These are phyloP conservation scores for Sanghuangporus weigelae DNA, from an alignment of 1,284 basidiomycete genomes.

Conservation along the genomic window DNA sequence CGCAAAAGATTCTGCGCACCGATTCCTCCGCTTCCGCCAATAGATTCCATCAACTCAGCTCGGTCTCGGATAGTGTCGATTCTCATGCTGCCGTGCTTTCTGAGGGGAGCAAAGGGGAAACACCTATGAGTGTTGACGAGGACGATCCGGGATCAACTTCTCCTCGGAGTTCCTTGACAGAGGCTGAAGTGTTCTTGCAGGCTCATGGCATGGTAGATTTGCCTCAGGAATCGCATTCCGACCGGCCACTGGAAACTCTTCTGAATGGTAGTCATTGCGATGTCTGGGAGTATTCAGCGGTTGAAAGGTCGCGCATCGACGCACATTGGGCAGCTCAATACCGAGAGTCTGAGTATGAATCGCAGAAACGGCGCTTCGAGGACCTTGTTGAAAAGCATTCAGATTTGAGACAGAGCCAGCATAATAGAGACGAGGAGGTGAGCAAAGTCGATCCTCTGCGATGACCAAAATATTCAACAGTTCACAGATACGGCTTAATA, in stretches of 20 bases:
- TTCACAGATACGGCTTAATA: conserved; percentile 34
- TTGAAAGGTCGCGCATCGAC: conserved; percentile 37
- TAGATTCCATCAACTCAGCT: not conserved
- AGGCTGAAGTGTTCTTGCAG: conserved; percentile 29
- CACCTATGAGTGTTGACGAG: not conserved
- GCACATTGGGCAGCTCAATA: conserved; percentile 31
- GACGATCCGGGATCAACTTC: not conserved
- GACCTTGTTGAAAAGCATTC: conserved; percentile 30
- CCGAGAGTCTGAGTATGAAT: conserved; percentile 26
- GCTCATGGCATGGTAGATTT: conserved; percentile 26
- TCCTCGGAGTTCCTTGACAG: conserved; percentile 22
- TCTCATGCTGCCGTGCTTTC: too few species aligned
- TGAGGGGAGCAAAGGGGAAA: not conserved
- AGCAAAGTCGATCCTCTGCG: not conserved
- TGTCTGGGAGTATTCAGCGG: conserved; percentile 40
- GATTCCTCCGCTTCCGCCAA: not conserved
- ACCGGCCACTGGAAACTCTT: conserved; percentile 34
- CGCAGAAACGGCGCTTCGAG: conserved; percentile 34
- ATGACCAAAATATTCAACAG: not conserved
- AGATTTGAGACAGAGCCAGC: conserved; percentile 21
- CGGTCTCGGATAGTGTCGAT: not conserved
- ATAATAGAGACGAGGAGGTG: conserved; percentile 32
- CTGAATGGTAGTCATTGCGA: conserved; percentile 25
- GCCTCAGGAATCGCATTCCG: conserved; percentile 30
- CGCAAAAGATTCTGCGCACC: not conserved